Percentiles rank a stretch among this genome's conserved stretches.
Conservation (phyloP, 768 basidiomycete species). For the Neoboletus magnificus region DNA sequence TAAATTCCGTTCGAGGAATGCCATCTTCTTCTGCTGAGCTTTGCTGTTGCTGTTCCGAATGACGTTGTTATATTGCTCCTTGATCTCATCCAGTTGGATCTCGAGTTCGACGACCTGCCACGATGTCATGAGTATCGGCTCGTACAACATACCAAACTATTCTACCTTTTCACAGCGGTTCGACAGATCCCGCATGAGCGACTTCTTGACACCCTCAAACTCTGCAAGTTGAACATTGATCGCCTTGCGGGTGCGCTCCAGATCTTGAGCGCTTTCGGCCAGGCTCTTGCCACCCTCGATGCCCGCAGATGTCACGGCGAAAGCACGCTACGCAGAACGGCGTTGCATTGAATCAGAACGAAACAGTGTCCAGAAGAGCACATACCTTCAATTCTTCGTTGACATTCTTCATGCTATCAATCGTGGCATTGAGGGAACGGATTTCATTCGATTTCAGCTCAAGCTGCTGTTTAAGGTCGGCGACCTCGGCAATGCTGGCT, state of each 20-base stretch:
- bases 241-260: constrained; percentile 93
- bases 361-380: constrained; percentile 6
- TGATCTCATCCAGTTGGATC: constrained; percentile 97
- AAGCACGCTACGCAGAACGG: constrained; percentile 69
- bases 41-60: constrained; percentile 98
- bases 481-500: constrained; percentile 77
- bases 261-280: constrained; percentile 94
- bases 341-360: background rate
- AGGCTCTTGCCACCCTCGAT: constrained; percentile 97
- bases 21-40: constrained; percentile 99
- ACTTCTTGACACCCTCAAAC: constrained; percentile 98
- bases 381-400: constrained; percentile 97
- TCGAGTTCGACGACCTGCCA: constrained; percentile 95
- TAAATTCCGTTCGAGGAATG: constrained; percentile 94
- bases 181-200: constrained; percentile 96
- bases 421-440: constrained; percentile 75
- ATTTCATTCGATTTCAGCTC: constrained; percentile 83
- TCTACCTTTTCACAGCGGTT: constrained; percentile 98
- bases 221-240: constrained; percentile 98
- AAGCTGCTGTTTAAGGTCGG: constrained; percentile 85
- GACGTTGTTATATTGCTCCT: constrained; percentile 98
- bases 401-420: constrained; percentile 91
- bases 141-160: constrained; percentile 10
- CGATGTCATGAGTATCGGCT: constrained; percentile 10
- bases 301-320: constrained; percentile 94